Percentiles rank a stretch among this genome's conserved stretches.
Conservation (phyloP, 176 grass and related monocot genomes). For the Triticum timopheevii region DNA sequence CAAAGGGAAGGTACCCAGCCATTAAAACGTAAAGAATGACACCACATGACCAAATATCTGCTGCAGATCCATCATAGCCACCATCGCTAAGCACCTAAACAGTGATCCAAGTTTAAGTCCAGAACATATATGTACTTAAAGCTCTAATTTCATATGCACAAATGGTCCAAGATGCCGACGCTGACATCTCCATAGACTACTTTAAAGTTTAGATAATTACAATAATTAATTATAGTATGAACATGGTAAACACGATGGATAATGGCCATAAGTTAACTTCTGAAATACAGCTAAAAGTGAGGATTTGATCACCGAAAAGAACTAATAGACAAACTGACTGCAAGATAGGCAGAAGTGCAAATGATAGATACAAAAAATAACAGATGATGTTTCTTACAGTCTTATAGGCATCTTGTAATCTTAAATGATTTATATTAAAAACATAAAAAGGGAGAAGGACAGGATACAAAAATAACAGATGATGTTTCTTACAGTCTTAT, state of each 20-base stretch:
- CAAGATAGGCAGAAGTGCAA: neutral
- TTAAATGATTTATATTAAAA: neutral
- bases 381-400: neutral
- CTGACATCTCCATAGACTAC: neutral
- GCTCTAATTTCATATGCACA: neutral
- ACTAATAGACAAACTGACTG: neutral
- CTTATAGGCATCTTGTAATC: neutral
- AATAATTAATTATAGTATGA: slow-evolving; percentile 7
- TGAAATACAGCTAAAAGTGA: neutral
- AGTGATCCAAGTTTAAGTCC: slow-evolving; percentile 1
- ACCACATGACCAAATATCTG: slow-evolving; percentile 98
- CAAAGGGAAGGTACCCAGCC: slow-evolving; percentile 95
- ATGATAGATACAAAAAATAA: slow-evolving; percentile 1
- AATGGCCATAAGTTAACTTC: neutral
- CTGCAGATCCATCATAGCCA: slow-evolving; percentile 89
- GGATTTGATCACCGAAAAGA: neutral
- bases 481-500: neutral
- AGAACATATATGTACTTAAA: neutral
- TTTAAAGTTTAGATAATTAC: neutral
- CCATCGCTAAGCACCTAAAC: slow-evolving; percentile 73
- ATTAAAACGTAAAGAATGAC: slow-evolving; percentile 96
- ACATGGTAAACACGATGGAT: neutral
- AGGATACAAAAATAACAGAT: neutral
- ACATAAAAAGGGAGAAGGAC: no score
- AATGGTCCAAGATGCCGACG: neutral